Evolutionary conservation across 352 stramenopile genomes (phyloP).

Genomic region (Globisporangium nunn): DNA sequence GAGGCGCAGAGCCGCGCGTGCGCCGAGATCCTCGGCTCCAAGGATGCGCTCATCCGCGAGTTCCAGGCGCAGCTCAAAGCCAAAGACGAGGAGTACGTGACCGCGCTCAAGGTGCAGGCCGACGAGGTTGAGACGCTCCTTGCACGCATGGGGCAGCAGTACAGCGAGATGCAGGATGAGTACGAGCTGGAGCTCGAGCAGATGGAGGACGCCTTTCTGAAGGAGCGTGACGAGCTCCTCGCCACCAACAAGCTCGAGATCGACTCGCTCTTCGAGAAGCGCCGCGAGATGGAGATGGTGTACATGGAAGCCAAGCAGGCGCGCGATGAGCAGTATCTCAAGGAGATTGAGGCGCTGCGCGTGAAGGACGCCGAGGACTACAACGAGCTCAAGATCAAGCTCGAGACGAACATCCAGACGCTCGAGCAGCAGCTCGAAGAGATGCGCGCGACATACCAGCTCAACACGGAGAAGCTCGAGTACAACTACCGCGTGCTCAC

Average conservation of each 20-base stretch:
- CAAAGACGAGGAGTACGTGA: constrained; percentile 95
- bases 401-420: constrained; percentile 95
- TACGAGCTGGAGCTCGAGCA: constrained; percentile 91
- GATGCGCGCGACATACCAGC: constrained; percentile 92
- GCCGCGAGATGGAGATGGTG: constrained; percentile 89
- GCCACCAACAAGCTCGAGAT: constrained; percentile 88
- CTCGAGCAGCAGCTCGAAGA: constrained; percentile 95
- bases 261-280: constrained; percentile 89
- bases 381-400: constrained; percentile 95
- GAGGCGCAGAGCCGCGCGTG: constrained; percentile 85
- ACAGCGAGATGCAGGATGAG: constrained; percentile 90
- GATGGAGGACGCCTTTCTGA: constrained; percentile 92
- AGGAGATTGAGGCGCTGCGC: constrained; percentile 90
- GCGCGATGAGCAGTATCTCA: constrained; percentile 83
- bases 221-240: constrained; percentile 88
- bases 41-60: constrained; percentile 84
- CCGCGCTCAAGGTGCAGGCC: constrained; percentile 83
- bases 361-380: constrained; percentile 92
- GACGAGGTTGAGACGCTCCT: constrained; percentile 90
- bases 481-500: constrained; percentile 95
- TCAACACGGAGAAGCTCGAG: constrained; percentile 96
- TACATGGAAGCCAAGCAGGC: constrained; percentile 91
- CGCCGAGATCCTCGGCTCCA: constrained; percentile 86
- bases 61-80: constrained; percentile 89
- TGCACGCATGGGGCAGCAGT: constrained; percentile 86